Evolutionary conservation across 768 basidiomycete genomes (phyloP).

Genomic region (Punctularia strigosozonata): DNA sequence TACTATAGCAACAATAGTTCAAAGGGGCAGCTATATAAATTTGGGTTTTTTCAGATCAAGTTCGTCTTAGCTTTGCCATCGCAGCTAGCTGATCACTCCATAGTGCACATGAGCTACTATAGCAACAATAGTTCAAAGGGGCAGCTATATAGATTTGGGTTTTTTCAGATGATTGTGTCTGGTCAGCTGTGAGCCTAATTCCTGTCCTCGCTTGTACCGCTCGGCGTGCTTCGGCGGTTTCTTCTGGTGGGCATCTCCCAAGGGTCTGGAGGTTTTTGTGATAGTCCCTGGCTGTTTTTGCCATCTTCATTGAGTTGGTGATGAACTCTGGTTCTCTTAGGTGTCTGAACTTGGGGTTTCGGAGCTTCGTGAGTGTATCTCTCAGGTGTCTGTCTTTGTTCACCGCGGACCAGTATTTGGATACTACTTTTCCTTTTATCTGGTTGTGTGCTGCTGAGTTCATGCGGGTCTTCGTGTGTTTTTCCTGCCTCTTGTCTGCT

Average conservation of each 20-base stretch:
- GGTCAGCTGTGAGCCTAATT: too few relatives aligned
- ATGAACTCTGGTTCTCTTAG: not conserved
- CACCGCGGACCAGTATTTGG: conserved; percentile 11
- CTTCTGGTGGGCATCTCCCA: not conserved
- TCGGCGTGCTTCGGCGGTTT: too few relatives aligned
- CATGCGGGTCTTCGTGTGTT: not conserved
- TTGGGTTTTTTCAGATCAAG: too few relatives aligned
- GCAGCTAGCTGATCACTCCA: too few relatives aligned
- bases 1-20: too few relatives aligned
- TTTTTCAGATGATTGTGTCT: too few relatives aligned
- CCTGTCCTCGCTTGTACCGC: too few relatives aligned
- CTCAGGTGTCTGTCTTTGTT: conserved; percentile 5
- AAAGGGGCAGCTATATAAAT: too few relatives aligned
- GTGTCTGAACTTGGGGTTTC: conserved; percentile 1
- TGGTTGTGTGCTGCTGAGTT: not conserved
- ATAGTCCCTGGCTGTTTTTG: conserved; percentile 17
- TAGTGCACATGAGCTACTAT: too few relatives aligned
- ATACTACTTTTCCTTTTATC: conserved; percentile 8
- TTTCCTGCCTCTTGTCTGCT: not conserved
- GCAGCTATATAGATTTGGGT: too few relatives aligned
- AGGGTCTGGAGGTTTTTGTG: conserved; percentile 13
- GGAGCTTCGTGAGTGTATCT: conserved; percentile 13
- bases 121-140: too few relatives aligned
- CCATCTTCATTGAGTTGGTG: conserved; percentile 16
- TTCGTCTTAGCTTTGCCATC: too few relatives aligned